Base-by-base conservation (phyloP, 2,329 filamentous ascomycete species). In the Alternaria ventricosa region DNA sequence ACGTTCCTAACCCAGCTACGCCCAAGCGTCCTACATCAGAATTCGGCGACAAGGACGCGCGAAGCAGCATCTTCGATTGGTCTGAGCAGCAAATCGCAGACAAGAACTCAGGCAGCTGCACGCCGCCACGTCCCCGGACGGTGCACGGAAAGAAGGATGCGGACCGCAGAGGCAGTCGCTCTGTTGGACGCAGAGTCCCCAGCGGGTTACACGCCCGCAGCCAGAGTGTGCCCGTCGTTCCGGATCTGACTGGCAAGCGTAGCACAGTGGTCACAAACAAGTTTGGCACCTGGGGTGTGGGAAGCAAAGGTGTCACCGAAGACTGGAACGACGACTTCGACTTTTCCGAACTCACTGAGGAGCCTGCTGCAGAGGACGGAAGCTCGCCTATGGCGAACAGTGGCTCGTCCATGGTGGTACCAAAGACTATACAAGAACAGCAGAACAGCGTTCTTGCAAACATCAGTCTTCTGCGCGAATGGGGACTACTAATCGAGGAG, bases 291-390 rank as follows among this genome's bases (percentile, higher is more conserved):
- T 95, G 92, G 92, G 92, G 91, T 3, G 82, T 93, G 45, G 89
- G 90, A n/a, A 90, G 88, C 66, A 94, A 94, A 78, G 90, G 88
- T 15, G 89, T 90, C 11, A 94, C 90, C 65, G 93, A 96, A 76
- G 92, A 96, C 74, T 96, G 93, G 93, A 93, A 95, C 71, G 92
- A 94, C 67, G 93, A 96, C 77, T 96, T 96, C 71, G 92, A 95
- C 64, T 94, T 95, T 75, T 86, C 86, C 22, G 87, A 88, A 51
- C 75, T 81, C 12, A 80, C 83, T 25, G 84, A 86, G 46, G 71
- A 76, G 18, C 67, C 73, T 33, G 65, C 64, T 12, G 70, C 71
- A 27, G 73, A 75, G 33, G 77, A 73, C 23, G 70, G 71, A 23
- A 76, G 79, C 23, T 81, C 81, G 33, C 80, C 79, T 60, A 76